Evolutionary conservation across 2,329 filamentous ascomycete species (phyloP), one percentile per base, ranked within the genome.

Genomic region (Akanthomyces muscarius): DNA sequence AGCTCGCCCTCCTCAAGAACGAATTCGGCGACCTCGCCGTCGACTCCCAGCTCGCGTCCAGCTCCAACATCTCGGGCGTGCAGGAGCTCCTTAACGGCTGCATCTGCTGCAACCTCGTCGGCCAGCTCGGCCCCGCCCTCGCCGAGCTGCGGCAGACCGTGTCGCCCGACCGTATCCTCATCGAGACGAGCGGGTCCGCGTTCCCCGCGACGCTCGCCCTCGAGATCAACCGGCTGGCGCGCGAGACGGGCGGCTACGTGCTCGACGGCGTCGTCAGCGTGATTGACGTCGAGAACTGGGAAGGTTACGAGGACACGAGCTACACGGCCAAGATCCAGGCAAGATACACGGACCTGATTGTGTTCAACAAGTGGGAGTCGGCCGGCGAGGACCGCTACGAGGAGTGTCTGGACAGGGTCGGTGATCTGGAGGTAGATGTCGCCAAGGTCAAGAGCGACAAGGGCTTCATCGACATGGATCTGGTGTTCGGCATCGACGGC

Each of bases 21-120:
- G 95, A 99, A 78, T 98, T 97, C 75, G 95, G 95, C 72, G 93
- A 98, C 74, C 78, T 99, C 48, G 93, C 92, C 42, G 84, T 99
- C 73, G 95, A 99, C 80, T 95, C 91, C 1, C 91, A 97, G 74
- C 88, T 99, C 36, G 94, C 95, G 18, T 83, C 89, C 0, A 89
- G 89, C 16, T 86, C 86, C 56, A 88, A 93, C 66, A 92, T 99
- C 68, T 89, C 91, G 0, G 94, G 92, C 62, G 93, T 97, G 5
- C 90, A 90, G 70, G 95, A 99, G 76, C 84, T 99, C 1, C 88
- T 99, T 61, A 96, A 97, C 74, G 95, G 94, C 68, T 98, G 95
- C 78, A 98, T 99, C 76, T 99, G 95, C 84, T 99, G 95, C 80
- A 98, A 98, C 74, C 89, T 98, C 30, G 94, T 99, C 65, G 95